A percentile compares a stretch with the other conserved stretches of the same genome.
These are phyloP conservation scores for Chlorophyllum brunneum DNA, from an alignment of 768 basidiomycete species.

Conservation along the genomic window DNA sequence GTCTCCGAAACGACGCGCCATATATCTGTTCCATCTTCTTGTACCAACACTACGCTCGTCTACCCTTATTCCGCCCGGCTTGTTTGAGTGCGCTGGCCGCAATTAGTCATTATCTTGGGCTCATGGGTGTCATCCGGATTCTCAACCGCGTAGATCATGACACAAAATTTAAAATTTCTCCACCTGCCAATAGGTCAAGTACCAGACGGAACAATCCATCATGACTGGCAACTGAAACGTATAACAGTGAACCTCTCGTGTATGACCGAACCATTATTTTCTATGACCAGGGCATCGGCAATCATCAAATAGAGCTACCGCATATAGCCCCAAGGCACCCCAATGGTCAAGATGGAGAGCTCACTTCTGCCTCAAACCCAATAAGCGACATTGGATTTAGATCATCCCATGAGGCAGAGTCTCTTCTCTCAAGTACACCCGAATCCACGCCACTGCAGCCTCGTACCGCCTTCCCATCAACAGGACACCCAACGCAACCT, in stretches of 20 bases:
- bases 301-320: not conserved
- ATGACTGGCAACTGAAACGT: not conserved
- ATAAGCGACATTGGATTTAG: conserved; percentile 41
- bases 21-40: too few relatives aligned
- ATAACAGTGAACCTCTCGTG: not conserved
- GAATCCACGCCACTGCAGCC: conserved; percentile 18
- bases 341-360: not conserved
- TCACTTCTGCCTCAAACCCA: too few relatives aligned
- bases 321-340: conserved; percentile 12
- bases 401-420: conserved; percentile 25
- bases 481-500: not conserved
- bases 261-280: not conserved
- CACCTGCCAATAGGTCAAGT: conserved; percentile 2
- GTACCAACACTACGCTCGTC: too few relatives aligned
- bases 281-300: not conserved
- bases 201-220: not conserved
- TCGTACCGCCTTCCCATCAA: conserved; percentile 13
- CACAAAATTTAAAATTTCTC: not conserved
- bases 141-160: not conserved
- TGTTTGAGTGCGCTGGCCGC: conserved; percentile 5
- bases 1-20: too few relatives aligned
- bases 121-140: conserved; percentile 4
- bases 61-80: too few relatives aligned
- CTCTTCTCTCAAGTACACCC: conserved; percentile 26
- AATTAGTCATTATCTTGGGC: not conserved